Evolutionary conservation across 345 rosid species (phyloP).

Genomic region (Rhizophora mangle): DNA sequence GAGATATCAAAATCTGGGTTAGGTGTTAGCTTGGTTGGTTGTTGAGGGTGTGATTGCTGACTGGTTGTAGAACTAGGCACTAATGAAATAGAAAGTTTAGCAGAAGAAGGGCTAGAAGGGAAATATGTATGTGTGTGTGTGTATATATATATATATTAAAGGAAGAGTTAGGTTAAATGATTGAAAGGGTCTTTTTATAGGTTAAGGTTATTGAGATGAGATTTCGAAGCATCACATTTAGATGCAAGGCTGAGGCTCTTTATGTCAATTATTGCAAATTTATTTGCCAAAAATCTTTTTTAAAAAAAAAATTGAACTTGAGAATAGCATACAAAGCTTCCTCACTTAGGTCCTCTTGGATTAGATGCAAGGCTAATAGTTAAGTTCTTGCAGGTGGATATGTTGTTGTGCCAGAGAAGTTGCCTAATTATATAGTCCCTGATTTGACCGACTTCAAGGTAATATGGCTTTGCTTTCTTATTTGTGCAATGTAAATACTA

Average conservation of each 20-base stretch:
- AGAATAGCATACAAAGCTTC: background rate
- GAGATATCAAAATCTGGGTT: background rate
- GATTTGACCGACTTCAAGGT: conserved; percentile 82
- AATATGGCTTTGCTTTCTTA: conserved; percentile 5
- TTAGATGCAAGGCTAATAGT: too few relatives aligned
- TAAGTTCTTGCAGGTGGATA: conserved; percentile 58
- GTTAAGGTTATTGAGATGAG: too few relatives aligned
- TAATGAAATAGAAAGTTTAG: too few relatives aligned
- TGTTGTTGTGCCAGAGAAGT: conserved; percentile 67
- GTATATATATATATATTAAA: too few relatives aligned
- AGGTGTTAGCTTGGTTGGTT: background rate
- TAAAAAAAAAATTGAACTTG: background rate
- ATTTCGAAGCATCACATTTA: too few relatives aligned
- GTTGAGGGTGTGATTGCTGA: background rate
- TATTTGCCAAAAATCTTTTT: background rate
- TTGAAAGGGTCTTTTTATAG: too few relatives aligned
- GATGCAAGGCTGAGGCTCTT: too few relatives aligned
- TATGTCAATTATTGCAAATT: too few relatives aligned
- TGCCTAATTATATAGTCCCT: conserved; percentile 76
- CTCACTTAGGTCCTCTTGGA: background rate
- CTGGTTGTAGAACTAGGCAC: too few relatives aligned
- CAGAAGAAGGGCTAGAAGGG: too few relatives aligned
- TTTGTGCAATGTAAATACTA: background rate
- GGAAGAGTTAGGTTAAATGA: too few relatives aligned
- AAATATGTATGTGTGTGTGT: too few relatives aligned